Base-by-base conservation (phyloP, 1,284 basidiomycete species). In the Puccinia horiana region DNA sequence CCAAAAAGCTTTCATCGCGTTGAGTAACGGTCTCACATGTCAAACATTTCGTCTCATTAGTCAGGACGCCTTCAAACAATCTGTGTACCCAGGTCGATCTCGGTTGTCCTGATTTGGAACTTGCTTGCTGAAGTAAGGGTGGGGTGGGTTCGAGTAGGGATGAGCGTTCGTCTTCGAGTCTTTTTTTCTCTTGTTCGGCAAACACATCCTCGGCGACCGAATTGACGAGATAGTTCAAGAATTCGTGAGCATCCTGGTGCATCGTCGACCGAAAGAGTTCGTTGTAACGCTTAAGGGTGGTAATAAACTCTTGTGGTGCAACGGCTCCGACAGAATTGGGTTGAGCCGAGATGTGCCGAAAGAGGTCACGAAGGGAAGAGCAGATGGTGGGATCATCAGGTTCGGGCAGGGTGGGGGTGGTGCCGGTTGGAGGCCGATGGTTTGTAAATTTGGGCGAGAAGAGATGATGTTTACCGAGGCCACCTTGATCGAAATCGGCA, bases 1-100 rank as follows among this genome's bases (percentile, higher is more conserved):
- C 23, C 72, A 69, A 23, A 44, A 67, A 26, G 72, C 37, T 70
- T 91, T 89, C 96, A 86, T 98, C 96, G 49, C 97, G 92, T 23
- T 94, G 93, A 1, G 96, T 97, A n/a, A 93, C 92, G 69, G 93
- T 96, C 88, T 99, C 96, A 90, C 96, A 99, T 20, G 95, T 96
- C 83, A 99, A 89, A 88, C 96, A 99, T 42, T 95, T 91, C 26
- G 96, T 99, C 89, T 99, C 97, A 87, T 95, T 98, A 20, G 96
- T 98, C 83, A 98, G 88, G 2, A 92, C 90, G 37, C 97, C 96
- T 87, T 98, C 94, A 85, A 98, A 99, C 67, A 98, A 90, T 77
- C 91, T 91, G 86, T 98, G 96, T 1, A 99, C 92, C 84, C 96
- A 91, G 0, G 95, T 96, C 84, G 91, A 90, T 80, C 87, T 87